Evolutionary conservation across 2,329 filamentous ascomycete genomes (phyloP), one percentile per base, ranked within the genome.

Genomic region (Ophiostoma sp.): DNA sequence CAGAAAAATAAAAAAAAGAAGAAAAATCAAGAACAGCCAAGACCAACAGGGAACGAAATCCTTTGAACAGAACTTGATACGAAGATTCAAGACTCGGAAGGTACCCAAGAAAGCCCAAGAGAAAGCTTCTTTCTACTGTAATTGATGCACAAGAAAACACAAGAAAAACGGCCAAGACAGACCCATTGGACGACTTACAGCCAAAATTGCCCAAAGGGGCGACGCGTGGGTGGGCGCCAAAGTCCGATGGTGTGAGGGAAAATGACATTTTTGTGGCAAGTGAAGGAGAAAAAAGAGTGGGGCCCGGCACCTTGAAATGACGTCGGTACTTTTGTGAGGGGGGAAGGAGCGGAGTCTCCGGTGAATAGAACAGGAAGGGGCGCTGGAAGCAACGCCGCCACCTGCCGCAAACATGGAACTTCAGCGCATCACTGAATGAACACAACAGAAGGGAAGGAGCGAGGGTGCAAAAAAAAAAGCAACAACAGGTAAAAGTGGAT

Each of bases 201-300:
- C 42, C n/a, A 59, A 59, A 70, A 70, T 70, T 70, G 68, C 68
- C 68, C 33, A 70, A 57, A 52, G 42, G 11, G 66, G 68, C 66
- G 8, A 36, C 25, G 48, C 25, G 64, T 69, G 25, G 28, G 64
- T 69, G 25, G 28, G 48, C 66, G 48, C 45, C 28, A 69, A 55
- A 39, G 66, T 66, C 61, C 61, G 61, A 50, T 64, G 36, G 61
- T 45, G 61, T 45, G 61, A 68, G 22, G 42, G 7, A 50, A 48
- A 64, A 64, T 36, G 17, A 36, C 2, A 36, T n/a, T 22, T n/a
- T n/a, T n/a, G n/a, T n/a, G 22, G 36, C 1, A 5, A 48, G 25
- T 15, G 39, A 1, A 25, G 33, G 42, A 12, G 28, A 69, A 19
- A 50, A 31, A 69, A 55, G 6, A 69, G 64, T 25, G 61, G n/a